Evolutionary conservation across 208 protist species (phyloP), one percentile per base, ranked within the genome.

Genomic region (Leptomonas pyrrhocoris): DNA sequence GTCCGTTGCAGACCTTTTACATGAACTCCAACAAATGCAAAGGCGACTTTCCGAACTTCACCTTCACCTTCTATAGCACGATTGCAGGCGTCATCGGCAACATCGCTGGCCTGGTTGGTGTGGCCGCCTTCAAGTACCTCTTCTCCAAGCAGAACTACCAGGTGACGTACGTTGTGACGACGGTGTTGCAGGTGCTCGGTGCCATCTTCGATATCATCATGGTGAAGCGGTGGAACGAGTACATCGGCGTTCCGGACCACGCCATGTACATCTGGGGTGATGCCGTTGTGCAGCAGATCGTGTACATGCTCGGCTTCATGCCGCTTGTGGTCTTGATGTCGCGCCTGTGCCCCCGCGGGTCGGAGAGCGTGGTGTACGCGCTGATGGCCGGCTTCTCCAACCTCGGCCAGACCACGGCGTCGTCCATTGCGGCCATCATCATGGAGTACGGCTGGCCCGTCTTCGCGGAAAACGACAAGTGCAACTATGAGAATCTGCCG

Each of bases 201-300:
- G 78, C 56, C 18, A n/a, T 90, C 42, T 73, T 89, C 30, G 87
- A 93, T 43, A 73, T 93, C 40, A 75, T 87, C 64, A 88, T 90
- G 34, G 75, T 88, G 49, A 73, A 81, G 81, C 81, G 87, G 1
- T 86, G 84, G 81, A 90, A 90, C 66, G 55, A 74, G 49, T 73
- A 66, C 66, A 74, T 79, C 45, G 72, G 73, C 43, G 81, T 83
- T 49, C 77, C 80, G 9, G 84, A 93, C 62, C 73, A 90, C 28
- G 74, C 75, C 67, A 86, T 89, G 68, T 95, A 87, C 79, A 80
- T 94, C 48, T 76, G 90, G 45, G 88, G 88, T 60, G 83, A 90
- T 45, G 75, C 76, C 74, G n/a, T n/a, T n/a, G n/a, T n/a, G n/a
- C n/a, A n/a, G n/a, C n/a, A n/a, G n/a, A n/a, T n/a, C n/a, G n/a